Conservation (phyloP, 805 yeast species). For the Huiozyma sinensis region DNA sequence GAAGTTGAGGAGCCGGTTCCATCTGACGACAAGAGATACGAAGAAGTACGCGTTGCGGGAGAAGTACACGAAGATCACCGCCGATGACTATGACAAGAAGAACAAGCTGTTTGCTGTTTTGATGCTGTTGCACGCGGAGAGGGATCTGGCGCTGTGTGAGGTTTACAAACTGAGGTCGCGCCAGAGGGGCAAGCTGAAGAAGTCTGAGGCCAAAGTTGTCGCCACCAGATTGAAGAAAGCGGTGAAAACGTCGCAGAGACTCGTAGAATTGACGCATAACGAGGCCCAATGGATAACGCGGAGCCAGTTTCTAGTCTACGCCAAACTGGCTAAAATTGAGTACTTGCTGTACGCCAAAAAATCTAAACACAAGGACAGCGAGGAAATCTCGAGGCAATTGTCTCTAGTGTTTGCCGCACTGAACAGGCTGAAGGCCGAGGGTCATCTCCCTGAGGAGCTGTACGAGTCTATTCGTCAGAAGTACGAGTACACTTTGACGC, state of each 20-base stretch:
- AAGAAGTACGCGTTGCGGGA: conserved; percentile 45
- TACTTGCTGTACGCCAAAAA: conserved; percentile 20
- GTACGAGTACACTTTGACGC: conserved; percentile 23
- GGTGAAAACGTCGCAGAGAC: conserved; percentile 32
- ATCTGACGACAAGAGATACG: conserved; percentile 56
- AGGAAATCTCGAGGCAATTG: conserved; percentile 14
- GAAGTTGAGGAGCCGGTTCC: conserved; percentile 53
- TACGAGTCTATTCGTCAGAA: conserved; percentile 16
- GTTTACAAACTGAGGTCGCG: conserved; percentile 22
- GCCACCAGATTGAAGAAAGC: conserved; percentile 62
- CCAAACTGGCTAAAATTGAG: conserved; percentile 43
- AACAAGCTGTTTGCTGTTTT: conserved; percentile 42
- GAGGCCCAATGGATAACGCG: conserved; percentile 31
- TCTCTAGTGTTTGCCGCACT: conserved; percentile 20
- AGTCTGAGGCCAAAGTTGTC: conserved; percentile 36
- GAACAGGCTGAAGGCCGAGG: conserved; percentile 9
- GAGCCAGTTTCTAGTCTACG: conserved; percentile 32
- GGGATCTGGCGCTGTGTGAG: conserved; percentile 38
- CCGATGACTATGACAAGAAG: conserved; percentile 42
- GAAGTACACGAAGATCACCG: conserved; percentile 34
- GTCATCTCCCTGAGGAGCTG: conserved; percentile 10
- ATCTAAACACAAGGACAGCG: conserved; percentile 15
- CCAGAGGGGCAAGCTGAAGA: conserved; percentile 24
- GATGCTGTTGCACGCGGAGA: conserved; percentile 60
- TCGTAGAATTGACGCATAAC: conserved; percentile 32